These are phyloP conservation scores for Nakazawaea populi DNA, from an alignment of 805 yeast species.

Conservation along the genomic window DNA sequence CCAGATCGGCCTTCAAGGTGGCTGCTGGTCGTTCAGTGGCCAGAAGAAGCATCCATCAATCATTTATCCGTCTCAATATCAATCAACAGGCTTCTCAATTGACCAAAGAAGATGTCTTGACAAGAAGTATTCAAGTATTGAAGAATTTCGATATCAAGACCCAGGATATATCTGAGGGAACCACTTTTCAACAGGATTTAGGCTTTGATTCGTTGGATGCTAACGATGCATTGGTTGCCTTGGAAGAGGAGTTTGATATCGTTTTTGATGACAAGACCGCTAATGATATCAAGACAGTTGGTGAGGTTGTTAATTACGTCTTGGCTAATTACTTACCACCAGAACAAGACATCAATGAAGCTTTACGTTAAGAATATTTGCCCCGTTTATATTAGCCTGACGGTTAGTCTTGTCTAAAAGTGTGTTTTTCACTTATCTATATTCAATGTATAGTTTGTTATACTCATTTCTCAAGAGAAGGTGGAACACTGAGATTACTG, in stretches of 20 bases:
- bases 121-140: slow-evolving; percentile 77
- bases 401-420: neutral
- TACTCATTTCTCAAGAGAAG: too few relatives aligned
- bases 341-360: slow-evolving; percentile 27
- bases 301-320: slow-evolving; percentile 54
- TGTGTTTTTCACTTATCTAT: neutral
- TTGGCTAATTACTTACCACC: slow-evolving; percentile 28
- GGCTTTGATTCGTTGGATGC: slow-evolving; percentile 93
- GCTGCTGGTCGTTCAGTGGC: neutral
- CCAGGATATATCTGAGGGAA: slow-evolving; percentile 24
- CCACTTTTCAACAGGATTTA: slow-evolving; percentile 60
- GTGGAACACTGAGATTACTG: too few relatives aligned
- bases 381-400: too few relatives aligned
- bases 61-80: slow-evolving; percentile 12
- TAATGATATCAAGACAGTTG: slow-evolving; percentile 55
- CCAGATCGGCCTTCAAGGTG: neutral
- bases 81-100: slow-evolving; percentile 50
- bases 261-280: slow-evolving; percentile 33
- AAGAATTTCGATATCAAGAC: slow-evolving; percentile 40
- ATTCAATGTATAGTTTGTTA: too few relatives aligned
- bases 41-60: slow-evolving; percentile 13
- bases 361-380: slow-evolving; percentile 23
- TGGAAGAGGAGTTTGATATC: slow-evolving; percentile 73
- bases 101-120: slow-evolving; percentile 72
- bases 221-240: slow-evolving; percentile 92